Conservation (phyloP, 495 filamentous ascomycete species). For the Acidiella bohemica region DNA sequence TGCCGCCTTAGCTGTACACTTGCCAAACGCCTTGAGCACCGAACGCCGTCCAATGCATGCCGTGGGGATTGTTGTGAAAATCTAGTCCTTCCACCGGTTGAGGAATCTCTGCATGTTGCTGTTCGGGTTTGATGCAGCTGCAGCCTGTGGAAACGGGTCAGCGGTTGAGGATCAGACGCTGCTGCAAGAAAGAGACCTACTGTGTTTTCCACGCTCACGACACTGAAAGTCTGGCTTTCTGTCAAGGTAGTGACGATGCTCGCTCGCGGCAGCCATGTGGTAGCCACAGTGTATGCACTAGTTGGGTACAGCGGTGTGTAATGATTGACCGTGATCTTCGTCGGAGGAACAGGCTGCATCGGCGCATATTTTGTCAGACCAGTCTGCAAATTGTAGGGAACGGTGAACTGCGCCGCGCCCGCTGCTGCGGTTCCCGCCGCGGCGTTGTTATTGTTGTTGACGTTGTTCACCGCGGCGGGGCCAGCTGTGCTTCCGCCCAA, state of each 20-base stretch:
- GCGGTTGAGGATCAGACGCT: constrained; percentile 2
- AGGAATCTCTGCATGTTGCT: constrained; percentile 48
- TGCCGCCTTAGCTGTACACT: too few species aligned
- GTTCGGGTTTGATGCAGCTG: constrained; percentile 35
- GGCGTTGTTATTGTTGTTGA: constrained; percentile 16
- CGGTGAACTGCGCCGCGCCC: constrained; percentile 26
- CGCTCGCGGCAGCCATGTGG: constrained; percentile 40
- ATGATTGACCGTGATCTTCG: constrained; percentile 47
- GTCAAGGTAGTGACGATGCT: constrained; percentile 50
- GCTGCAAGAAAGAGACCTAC: constrained; percentile 34
- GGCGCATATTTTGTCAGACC: constrained; percentile 57
- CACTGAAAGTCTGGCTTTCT: constrained; percentile 41
- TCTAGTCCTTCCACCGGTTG: constrained; percentile 45
- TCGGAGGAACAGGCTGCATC: constrained; percentile 54
- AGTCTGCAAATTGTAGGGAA: constrained; percentile 50
- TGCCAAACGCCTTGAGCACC: too few species aligned
- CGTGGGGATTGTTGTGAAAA: too few species aligned
- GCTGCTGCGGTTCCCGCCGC: constrained; percentile 11
- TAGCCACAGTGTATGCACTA: constrained; percentile 45
- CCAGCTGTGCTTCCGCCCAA: constrained; percentile 30
- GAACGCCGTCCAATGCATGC: too few species aligned
- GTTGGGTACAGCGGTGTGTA: constrained; percentile 47
- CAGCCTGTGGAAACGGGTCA: constrained; percentile 26
- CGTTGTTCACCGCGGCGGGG: constrained; percentile 30
- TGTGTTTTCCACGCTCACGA: constrained; percentile 47